These are phyloP conservation scores for Trametes cinnabarina DNA, from an alignment of 768 basidiomycete species.

Conservation along the genomic window DNA sequence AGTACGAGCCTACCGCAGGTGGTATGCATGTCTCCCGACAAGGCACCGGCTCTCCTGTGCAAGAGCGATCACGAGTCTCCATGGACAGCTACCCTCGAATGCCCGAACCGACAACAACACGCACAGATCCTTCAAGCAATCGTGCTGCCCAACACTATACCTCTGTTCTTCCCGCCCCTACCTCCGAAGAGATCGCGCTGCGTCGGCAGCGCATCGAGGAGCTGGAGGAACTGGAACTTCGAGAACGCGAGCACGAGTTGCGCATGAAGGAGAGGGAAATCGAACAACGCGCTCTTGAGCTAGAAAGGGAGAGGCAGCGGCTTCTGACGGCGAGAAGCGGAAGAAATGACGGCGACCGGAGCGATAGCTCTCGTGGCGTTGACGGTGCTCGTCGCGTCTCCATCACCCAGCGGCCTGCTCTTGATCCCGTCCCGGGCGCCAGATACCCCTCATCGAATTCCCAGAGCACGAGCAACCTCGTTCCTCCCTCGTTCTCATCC, in stretches of 20 bases:
- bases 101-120: slow-evolving; percentile 4
- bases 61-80: slow-evolving; percentile 14
- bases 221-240: slow-evolving; percentile 48
- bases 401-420: slow-evolving; percentile 9
- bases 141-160: slow-evolving; percentile 1
- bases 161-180: slow-evolving; percentile 1
- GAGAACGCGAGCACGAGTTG: slow-evolving; percentile 48
- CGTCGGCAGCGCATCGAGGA: slow-evolving; percentile 48
- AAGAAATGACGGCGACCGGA: slow-evolving; percentile 25
- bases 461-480: slow-evolving; percentile 43
- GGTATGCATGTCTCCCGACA: slow-evolving; percentile 40
- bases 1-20: slow-evolving; percentile 50
- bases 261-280: slow-evolving; percentile 49
- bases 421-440: not conserved
- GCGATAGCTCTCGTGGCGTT: slow-evolving; percentile 32
- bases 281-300: slow-evolving; percentile 46
- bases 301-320: slow-evolving; percentile 54
- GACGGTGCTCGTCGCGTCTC: slow-evolving; percentile 23
- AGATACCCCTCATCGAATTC: slow-evolving; percentile 33
- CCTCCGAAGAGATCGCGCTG: slow-evolving; percentile 33
- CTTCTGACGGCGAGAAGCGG: slow-evolving; percentile 37
- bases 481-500: slow-evolving; percentile 32
- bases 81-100: slow-evolving; percentile 14
- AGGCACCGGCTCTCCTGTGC: slow-evolving; percentile 37
- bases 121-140: not conserved